phyloP scores from a whole-genome alignment of 768 basidiomycete species.

The Tricholomella constricta region DNA sequence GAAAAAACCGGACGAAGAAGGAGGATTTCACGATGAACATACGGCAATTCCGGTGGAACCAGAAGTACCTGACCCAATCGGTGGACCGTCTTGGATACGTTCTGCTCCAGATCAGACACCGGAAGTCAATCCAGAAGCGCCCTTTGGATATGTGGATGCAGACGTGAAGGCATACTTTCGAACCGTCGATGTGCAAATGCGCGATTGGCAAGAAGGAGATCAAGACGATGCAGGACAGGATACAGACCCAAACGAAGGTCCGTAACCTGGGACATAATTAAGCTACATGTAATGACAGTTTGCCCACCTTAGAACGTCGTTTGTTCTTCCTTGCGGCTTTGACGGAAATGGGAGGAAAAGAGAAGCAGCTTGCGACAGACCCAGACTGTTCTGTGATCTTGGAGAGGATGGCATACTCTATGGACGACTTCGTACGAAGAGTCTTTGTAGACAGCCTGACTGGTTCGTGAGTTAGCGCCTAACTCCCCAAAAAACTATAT shows the following conservation, averaged over 20 bases:
- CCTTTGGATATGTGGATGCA: slow-evolving; percentile 87
- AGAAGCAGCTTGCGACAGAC: slow-evolving; percentile 89
- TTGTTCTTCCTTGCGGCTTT: slow-evolving; percentile 83
- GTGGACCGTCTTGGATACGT: slow-evolving; percentile 74
- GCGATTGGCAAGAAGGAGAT: slow-evolving; percentile 75
- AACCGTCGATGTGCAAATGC: slow-evolving; percentile 84
- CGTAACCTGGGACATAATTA: slow-evolving; percentile 23
- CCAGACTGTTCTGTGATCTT: slow-evolving; percentile 90
- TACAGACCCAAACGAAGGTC: slow-evolving; percentile 73
- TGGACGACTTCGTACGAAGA: slow-evolving; percentile 95
- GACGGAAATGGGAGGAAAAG: slow-evolving; percentile 83
- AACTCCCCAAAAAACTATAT: neutral
- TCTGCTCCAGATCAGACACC: slow-evolving; percentile 35
- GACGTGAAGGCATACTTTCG: slow-evolving; percentile 94
- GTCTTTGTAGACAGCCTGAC: slow-evolving; percentile 86
- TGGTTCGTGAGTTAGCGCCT: slow-evolving; percentile 68
- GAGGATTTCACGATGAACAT: neutral
- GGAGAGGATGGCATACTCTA: slow-evolving; percentile 87
- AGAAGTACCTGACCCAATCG: slow-evolving; percentile 19
- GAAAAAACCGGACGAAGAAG: slow-evolving; percentile 11
- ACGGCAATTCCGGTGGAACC: slow-evolving; percentile 22
- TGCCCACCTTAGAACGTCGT: slow-evolving; percentile 55
- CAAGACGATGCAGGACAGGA: slow-evolving; percentile 45
- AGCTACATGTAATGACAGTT: slow-evolving; percentile 17
- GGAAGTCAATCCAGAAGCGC: slow-evolving; percentile 63